phyloP scores from a whole-genome alignment of 176 grass and related monocot genomes.

The Carex pumila region DNA sequence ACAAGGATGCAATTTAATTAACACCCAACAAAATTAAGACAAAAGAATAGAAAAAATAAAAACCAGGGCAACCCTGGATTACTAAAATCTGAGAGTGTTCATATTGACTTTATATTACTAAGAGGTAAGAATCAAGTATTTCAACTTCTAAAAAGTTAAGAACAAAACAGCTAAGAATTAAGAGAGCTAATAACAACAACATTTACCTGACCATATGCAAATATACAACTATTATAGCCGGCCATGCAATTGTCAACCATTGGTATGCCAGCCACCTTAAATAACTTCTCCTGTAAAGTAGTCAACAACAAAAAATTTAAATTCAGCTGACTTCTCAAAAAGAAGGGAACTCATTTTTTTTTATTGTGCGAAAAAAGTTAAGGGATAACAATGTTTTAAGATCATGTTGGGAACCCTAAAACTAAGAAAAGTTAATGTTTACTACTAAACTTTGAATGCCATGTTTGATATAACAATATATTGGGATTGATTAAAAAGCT shows the following conservation, averaged over 20 bases:
- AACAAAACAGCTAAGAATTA: neutral
- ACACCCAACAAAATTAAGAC: neutral
- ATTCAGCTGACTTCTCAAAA: neutral
- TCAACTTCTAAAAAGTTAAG: neutral
- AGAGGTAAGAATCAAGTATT: neutral
- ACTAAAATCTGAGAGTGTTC: neutral
- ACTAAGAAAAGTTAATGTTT: neutral
- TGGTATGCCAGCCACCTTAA: slow-evolving; percentile 83
- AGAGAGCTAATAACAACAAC: neutral
- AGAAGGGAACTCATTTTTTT: neutral
- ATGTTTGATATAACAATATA: neutral
- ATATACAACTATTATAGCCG: slow-evolving; percentile 97
- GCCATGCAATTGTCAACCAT: slow-evolving; percentile 97
- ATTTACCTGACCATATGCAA: slow-evolving; percentile 93
- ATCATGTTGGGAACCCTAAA: neutral
- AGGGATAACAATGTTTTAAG: neutral
- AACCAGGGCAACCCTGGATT: no score
- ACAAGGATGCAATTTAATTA: neutral
- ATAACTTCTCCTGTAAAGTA: slow-evolving; percentile 62
- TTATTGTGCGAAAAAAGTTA: neutral
- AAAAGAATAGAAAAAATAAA: neutral
- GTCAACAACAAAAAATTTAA: slow-evolving; percentile 1
- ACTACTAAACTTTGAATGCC: neutral
- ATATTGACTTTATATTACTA: neutral
- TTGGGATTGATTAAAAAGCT: neutral